Base-by-base conservation (phyloP, 208 protist genomes). In the Acanthamoeba divionensis region DNA sequence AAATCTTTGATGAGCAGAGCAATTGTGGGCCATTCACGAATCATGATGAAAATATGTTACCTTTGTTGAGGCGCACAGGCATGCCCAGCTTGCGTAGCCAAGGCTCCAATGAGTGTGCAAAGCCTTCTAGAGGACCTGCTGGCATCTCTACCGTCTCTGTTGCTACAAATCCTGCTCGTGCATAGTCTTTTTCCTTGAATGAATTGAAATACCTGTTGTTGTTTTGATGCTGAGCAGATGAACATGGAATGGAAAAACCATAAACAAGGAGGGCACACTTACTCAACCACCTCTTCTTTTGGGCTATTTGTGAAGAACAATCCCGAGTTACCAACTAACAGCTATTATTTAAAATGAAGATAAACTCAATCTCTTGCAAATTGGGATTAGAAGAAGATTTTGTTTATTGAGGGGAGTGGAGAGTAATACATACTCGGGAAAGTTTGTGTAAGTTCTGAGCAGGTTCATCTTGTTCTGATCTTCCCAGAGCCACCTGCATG, bases 281-380 rank as follows among this genome's bases (percentile, higher is more conserved):
- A 92, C 55, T 44, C 50, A 31, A 90, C 29, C 26, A 95, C 92
- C 41, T 95, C 73, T 18, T 91, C 92, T 41, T 44, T 50, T 33
- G 87, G 15, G 57, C 91, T 77, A 63, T 95, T 94, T 21, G 94
- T 95, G 26, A 95, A 92, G 12, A 95, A 90, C 21, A 95, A 65
- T 47, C 80, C 93, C 33, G 75, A 75, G 24, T 91, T 80, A 33
- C 92, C 94, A 26, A 47, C 44, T 5, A 95, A 44, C 21, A 88
- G 29, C 89, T 92, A 45, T 1, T 15, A 36, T 71, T 15, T n/a
- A 47, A 82, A 3, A 6, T 41, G 1, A n/a, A n/a, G 47, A 82
- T 10, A 10, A 48, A 57, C 13, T 2, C 4, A 26, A 86, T 7
- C 6, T 0, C n/a, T n/a, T n/a, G n/a, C n/a, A n/a, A n/a, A n/a